Base-by-base conservation (phyloP, 192 early-diverging fungal species). In the Backusella tarrabulga region DNA sequence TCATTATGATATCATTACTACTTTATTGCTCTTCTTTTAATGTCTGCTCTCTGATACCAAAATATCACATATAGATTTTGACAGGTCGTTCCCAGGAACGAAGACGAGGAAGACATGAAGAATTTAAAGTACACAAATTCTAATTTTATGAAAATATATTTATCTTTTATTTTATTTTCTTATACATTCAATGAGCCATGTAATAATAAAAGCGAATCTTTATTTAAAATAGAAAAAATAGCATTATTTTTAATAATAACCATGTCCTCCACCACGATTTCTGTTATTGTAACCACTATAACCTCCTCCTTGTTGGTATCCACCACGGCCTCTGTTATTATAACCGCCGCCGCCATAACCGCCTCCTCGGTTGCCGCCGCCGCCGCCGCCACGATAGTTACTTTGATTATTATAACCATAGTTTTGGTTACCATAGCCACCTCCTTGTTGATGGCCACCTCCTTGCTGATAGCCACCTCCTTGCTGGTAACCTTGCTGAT, bases 261-360 rank as follows among this genome's bases (percentile, higher is more conserved):
- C 74, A 44, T 38, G 19, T 19, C 77, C 71, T 7, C 15, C 67
- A 38, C 42, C 42, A n/a, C 67, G 63, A 23, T 42, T 42, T 35
- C 75, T 68, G 21, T 68, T 56, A 38, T 56, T 74, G 19, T 74
- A 63, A 17, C 54, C 42, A 32, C 79, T 63, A 60, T 78, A 67
- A n/a, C 77, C 66, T 6, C 44, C 26, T 19, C 72, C 76, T 41
- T 79, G 81, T n/a, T 79, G 71, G 23, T 80, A 73, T 50, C 66
- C 69, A 12, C 75, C 67, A 36, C 74, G 72, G 11, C 75, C 78
- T 40, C 79, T 68, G 76, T 78, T 67, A 34, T 81, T 81, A 34
- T 74, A 50, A 19, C 72, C 66, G 21, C 80, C 78, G 35, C 80
- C 79, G 56, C 81, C 77, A 7, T 79, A 71, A 26, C 82, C 83